phyloP scores from a whole-genome alignment of 495 filamentous ascomycete species.

The Talaromyces liani region DNA sequence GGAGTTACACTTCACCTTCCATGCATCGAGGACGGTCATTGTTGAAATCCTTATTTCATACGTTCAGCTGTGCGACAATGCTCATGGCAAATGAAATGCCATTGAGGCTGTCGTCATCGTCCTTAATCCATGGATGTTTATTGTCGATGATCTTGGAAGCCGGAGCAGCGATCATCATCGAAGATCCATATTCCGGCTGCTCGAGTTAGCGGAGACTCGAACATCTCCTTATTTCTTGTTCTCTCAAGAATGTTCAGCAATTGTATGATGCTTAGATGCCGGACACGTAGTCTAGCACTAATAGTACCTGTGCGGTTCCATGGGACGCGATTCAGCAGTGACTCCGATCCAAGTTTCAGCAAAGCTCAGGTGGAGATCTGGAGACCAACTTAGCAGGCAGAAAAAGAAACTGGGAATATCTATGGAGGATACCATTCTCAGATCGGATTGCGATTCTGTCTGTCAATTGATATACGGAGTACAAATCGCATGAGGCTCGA shows the following conservation, averaged over 20 bases:
- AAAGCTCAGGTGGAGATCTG: background rate
- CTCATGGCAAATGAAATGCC: background rate
- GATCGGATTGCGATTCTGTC: background rate
- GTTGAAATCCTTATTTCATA: background rate
- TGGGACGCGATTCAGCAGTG: background rate
- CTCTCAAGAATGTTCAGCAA: background rate
- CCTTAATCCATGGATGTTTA: background rate
- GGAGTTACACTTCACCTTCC: background rate
- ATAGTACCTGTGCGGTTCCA: background rate
- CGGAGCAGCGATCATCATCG: background rate
- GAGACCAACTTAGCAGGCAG: background rate
- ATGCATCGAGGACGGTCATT: background rate
- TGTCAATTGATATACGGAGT: background rate
- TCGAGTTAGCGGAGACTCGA: background rate
- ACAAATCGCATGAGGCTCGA: background rate
- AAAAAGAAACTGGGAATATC: background rate
- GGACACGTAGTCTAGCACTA: background rate
- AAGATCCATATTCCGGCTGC: background rate
- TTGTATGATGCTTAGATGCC: background rate
- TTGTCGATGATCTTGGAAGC: background rate
- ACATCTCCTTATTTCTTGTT: background rate
- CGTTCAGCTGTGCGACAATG: background rate
- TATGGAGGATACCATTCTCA: background rate
- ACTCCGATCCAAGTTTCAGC: background rate
- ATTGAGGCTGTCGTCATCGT: background rate